Base-by-base conservation (phyloP, 2,329 filamentous ascomycete genomes). In the Sporothrix variecibatus region DNA sequence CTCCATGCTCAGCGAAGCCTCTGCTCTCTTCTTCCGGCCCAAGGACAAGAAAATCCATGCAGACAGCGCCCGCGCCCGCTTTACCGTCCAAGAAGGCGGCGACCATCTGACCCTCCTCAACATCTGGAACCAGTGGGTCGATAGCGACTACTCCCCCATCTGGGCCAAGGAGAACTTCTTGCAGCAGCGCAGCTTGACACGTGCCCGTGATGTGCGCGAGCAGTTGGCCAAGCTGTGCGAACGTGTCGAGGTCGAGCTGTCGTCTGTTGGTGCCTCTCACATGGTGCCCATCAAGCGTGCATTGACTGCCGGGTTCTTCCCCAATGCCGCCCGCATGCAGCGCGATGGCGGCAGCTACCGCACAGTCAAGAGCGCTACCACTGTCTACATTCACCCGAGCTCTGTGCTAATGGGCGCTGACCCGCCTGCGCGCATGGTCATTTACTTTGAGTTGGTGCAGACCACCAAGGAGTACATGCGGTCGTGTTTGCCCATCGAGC, bases 1-100 rank as follows among this genome's bases (percentile, higher is more conserved):
- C n/a, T 91, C 95, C 58, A 97, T 98, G 93, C 88, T 98, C 0
- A 91, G 93, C 75, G 96, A 98, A 83, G 90, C 93, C 1, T 94
- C 92, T 3, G 92, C 94, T 0, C 88, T 99, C 5, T 99, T 98
- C 86, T 97, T 97, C 87, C 89, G 94, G 0, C 95, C 96, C 26
- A 97, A 98, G 81, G 95, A 99, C 84, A 98, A 98, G 86, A 97
- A 97, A 82, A 92, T 98, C 38, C 94, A 98, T 79, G 96, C 96
- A 15, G 95, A 99, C 82, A 94, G 93, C 76, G 96, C 96, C 0
- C 91, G 94, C 17, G 92, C 92, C 49, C 90, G 95, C 1, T 98
- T 98, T 83, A 97, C 94, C 0, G 86, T 95, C 80, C 94, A 94
- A 78, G 94, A 97, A 75, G 95, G 95, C 49, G 96, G 96, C 58